Base-by-base conservation (phyloP, 2,329 filamentous ascomycete genomes). In the Cladophialophora exuberans region DNA sequence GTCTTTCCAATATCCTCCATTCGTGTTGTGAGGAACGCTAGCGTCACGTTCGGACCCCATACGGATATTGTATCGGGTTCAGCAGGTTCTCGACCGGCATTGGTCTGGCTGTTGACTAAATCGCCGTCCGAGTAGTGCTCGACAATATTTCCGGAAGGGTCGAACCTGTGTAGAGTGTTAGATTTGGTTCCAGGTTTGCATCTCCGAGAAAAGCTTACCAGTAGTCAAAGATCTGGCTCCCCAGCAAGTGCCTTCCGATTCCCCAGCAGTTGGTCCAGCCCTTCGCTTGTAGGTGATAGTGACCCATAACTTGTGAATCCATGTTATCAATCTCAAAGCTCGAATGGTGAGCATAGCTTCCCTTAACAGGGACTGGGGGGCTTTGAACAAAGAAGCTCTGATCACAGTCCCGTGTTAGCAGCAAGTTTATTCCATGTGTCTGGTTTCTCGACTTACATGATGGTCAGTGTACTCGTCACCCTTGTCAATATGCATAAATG, bases 181-280 rank as follows among this genome's bases (percentile, higher is more conserved):
- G 22, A n/a, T 10, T 26, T 10, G 11, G 4, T 1, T 7, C 4
- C 13, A 43, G 4, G 3, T n/a, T 1, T 4, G 18, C 7, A 43
- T 31, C 3, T 43, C 33, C n/a, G 10, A 28, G 25, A 3, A n/a
- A n/a, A 47, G 38, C 57, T 25, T 22, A 85, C 84, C 84, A 88
- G 67, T 88, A 88, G 65, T 88, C 85, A 62, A 89, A 90, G 44
- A 89, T 83, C 71, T 89, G 86, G 59, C 79, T 83, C 2, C 86
- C 86, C 64, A 88, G 75, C 18, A 88, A 79, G 72, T 89, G 86
- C 44, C 87, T 71, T 0, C 87, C 87, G 0, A 89, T 80, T 1
- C 87, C 86, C 86, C 86, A 90, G 58, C 84, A 84, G 63, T 77
- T 81, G 64, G 77, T 78, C 66, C 87, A 86, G 1, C 81, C 82